These are phyloP conservation scores for Blastobotrys chiropterorum DNA, from an alignment of 805 yeast genomes.

Conservation along the genomic window DNA sequence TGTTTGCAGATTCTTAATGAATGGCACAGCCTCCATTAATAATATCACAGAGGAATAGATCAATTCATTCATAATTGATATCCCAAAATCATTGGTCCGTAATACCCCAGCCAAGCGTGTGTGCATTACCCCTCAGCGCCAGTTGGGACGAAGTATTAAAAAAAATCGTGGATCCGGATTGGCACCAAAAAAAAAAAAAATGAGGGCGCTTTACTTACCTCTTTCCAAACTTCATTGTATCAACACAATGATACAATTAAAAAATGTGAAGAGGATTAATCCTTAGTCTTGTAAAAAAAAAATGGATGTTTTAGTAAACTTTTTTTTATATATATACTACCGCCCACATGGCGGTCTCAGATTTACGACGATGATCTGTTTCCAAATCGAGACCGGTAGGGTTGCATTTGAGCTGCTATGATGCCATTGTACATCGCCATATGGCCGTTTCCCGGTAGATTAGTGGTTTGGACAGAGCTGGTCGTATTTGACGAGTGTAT, in stretches of 20 bases:
- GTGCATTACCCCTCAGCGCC: background rate
- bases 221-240: constrained; percentile 51
- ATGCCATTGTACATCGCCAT: background rate
- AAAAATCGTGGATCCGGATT: background rate
- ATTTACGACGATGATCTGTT: background rate
- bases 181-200: background rate
- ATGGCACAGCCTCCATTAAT: too few species aligned
- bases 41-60: too few species aligned
- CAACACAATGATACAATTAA: background rate
- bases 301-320: constrained; percentile 3
- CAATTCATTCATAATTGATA: too few species aligned
- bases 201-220: constrained; percentile 39
- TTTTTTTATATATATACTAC: background rate
- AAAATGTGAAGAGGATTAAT: background rate
- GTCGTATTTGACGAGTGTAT: constrained; percentile 53
- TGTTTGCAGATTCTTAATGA: too few species aligned
- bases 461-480: constrained; percentile 59
- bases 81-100: too few species aligned
- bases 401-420: background rate
- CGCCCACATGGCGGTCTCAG: background rate
- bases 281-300: background rate
- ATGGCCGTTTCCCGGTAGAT: constrained; percentile 1
- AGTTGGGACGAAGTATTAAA: background rate
- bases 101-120: too few species aligned
- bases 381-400: background rate